Evolutionary conservation across 192 early-diverging fungal genomes (phyloP), one percentile per base, ranked within the genome.

Genomic region (Endogone sp.): DNA sequence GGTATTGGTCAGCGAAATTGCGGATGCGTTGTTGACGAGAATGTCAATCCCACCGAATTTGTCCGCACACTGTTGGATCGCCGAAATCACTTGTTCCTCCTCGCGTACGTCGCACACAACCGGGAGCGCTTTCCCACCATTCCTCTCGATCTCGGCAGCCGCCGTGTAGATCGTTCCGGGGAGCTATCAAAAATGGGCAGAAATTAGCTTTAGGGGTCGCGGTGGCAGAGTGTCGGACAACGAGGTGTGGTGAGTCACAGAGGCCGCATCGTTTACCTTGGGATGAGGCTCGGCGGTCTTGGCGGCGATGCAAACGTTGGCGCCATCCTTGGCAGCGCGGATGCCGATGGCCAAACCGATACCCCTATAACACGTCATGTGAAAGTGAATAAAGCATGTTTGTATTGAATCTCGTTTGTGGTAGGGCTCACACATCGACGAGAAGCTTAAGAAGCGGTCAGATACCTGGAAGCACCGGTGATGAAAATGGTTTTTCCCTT

Each of bases 161-260:
- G 91, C 89, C 21, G 87, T 85, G 77, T 85, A 90, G 67, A 95
- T 93, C 1, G 93, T 95, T 66, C 93, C 93, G 6, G 91, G 91
- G 6, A 95, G 87, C 84, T 90, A 73, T 11, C 25, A 29, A 37
- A 26, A 22, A n/a, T n/a, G n/a, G 29, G 54, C 49, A 71, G 60
- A 30, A 26, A 61, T 70, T 31, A 56, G 30, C 32, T 25, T 3
- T 8, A 9, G 0, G n/a, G 26, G 9, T n/a, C 21, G 26, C 67
- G 25, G 56, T 58, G 27, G 24, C 21, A 66, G 8, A 56, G n/a
- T 57, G 20, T 2, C 24, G 24, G 21, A 2, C 29, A 55, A 24
- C 8, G n/a, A n/a, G n/a, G n/a, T n/a, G n/a, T n/a, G n/a, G n/a
- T n/a, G n/a, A n/a, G n/a, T n/a, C n/a, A 13, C 37, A 13, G 6